These are phyloP conservation scores for Apium graveolens DNA, from an alignment of 129 eudicot species.

Conservation along the genomic window DNA sequence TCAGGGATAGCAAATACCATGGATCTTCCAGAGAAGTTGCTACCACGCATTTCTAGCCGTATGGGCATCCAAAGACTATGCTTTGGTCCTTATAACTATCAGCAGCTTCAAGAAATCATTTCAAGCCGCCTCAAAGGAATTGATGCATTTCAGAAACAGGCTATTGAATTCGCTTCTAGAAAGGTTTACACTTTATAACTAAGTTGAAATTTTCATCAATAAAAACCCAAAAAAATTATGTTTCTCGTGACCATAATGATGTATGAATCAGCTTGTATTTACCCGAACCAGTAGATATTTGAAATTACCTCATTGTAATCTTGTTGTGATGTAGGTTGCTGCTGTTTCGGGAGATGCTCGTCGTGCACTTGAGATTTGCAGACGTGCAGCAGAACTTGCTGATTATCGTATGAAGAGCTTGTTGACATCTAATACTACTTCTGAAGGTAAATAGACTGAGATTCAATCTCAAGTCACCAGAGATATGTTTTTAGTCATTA, in stretches of 20 bases:
- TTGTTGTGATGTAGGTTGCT: constrained; percentile 51
- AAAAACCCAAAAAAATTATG: not conserved
- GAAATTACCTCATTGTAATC: constrained; percentile 9
- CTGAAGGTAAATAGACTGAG: constrained; percentile 34
- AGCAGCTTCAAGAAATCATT: constrained; percentile 97
- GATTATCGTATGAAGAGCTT: constrained; percentile 72
- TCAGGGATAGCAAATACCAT: constrained; percentile 97
- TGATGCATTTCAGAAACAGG: constrained; percentile 88
- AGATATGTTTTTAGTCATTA: not conserved
- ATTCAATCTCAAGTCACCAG: not conserved
- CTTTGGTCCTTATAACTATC: constrained; percentile 84
- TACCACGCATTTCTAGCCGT: constrained; percentile 90
- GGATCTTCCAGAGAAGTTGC: constrained; percentile 99
- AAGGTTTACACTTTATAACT: constrained; percentile 46
- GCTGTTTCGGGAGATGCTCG: constrained; percentile 99
- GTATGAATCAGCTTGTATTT: not conserved
- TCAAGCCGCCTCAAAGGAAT: constrained; percentile 85
- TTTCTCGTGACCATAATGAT: not conserved
- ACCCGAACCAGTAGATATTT: constrained; percentile 1
- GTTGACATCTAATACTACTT: constrained; percentile 23
- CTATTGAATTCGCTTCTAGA: constrained; percentile 95
- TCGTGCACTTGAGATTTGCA: constrained; percentile 92
- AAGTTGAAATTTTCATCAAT: constrained; percentile 3
- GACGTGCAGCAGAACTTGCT: constrained; percentile 89
- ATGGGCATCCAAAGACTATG: constrained; percentile 97